Evolutionary conservation across 305 asterid genomes (phyloP), one percentile per base, ranked within the genome.

Genomic region (Fraxinus latifolia): DNA sequence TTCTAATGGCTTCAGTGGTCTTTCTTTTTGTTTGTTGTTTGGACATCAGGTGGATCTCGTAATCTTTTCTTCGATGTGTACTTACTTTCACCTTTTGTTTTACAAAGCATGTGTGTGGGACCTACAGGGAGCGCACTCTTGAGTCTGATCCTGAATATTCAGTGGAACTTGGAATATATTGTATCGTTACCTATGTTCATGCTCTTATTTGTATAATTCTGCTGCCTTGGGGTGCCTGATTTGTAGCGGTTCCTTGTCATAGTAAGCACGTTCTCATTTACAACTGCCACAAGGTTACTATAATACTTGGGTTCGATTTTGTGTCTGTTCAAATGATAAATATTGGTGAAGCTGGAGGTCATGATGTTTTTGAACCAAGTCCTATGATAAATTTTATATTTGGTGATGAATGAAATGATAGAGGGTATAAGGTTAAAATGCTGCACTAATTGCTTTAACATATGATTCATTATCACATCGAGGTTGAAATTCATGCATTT

Each of bases 271-370:
- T 76, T 75, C 83, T 76, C 34, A 47, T 80, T 17, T 74, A 71
- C 23, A 6, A 36, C 60, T 50, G 60, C 21, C 73, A 47, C 5
- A 27, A 47, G 29, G 68, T 42, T 71, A 27, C 44, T 8, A 58
- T 55, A 17, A 29, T 76, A 29, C 65, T 19, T 77, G 12, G 12
- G 47, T 73, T 73, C 6, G 53, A 11, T 14, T 76, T 67, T 68
- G 27, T 53, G 9, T 15, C 15, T n/a, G 36, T 37, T 14, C 29
- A 32, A 15, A 8, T 15, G 74, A 80, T 65, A 29, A 50, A 36
- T 81, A 53, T 78, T 68, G 77, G 70, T 68, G 71, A 75, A 70
- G 75, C 79, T 70, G 77, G 77, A 60, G 62, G 31, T 50, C 62
- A 12, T 34, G 71, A 23, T 58, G 15, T 27, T 72, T 58, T 72